Evolutionary conservation across 805 yeast genomes (phyloP).

Genomic region (Zygosaccharomyces kombuchaensis): DNA sequence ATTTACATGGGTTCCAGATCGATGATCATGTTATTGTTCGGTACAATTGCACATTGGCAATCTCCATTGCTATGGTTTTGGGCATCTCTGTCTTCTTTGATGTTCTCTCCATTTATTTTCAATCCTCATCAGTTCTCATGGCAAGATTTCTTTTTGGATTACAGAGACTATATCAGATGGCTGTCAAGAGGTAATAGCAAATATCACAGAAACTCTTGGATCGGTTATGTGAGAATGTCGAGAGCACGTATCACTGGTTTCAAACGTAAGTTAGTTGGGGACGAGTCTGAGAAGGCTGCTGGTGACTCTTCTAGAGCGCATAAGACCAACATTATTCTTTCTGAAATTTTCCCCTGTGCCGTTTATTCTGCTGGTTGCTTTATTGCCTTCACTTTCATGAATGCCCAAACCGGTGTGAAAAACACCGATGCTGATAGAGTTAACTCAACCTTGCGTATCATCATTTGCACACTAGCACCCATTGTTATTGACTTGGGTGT

Average conservation of each 20-base stretch:
- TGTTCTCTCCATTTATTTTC: constrained; percentile 89
- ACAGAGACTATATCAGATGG: constrained; percentile 90
- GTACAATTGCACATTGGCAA: constrained; percentile 81
- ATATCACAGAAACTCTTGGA: constrained; percentile 88
- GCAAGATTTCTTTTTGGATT: constrained; percentile 94
- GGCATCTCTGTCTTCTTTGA: constrained; percentile 83
- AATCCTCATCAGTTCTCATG: constrained; percentile 97
- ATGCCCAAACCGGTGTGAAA: constrained; percentile 80
- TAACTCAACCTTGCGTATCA: constrained; percentile 66
- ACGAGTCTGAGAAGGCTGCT: constrained; percentile 74
- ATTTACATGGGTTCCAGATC: constrained; percentile 82
- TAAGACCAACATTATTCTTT: constrained; percentile 64
- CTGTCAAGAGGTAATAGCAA: constrained; percentile 85
- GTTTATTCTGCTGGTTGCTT: constrained; percentile 76
- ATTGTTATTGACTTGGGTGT: constrained; percentile 87
- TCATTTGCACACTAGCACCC: constrained; percentile 85
- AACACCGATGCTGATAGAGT: constrained; percentile 46
- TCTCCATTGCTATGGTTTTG: constrained; percentile 96
- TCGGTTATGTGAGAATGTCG: constrained; percentile 74
- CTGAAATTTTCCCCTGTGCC: constrained; percentile 67
- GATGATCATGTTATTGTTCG: constrained; percentile 65
- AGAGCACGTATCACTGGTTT: constrained; percentile 85
- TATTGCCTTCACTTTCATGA: constrained; percentile 73
- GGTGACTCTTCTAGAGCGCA: constrained; percentile 84
- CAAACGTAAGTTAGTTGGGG: constrained; percentile 68